Evolutionary conservation across 768 basidiomycete species (phyloP), one percentile per base, ranked within the genome.

Genomic region (Phylloporus sp.): DNA sequence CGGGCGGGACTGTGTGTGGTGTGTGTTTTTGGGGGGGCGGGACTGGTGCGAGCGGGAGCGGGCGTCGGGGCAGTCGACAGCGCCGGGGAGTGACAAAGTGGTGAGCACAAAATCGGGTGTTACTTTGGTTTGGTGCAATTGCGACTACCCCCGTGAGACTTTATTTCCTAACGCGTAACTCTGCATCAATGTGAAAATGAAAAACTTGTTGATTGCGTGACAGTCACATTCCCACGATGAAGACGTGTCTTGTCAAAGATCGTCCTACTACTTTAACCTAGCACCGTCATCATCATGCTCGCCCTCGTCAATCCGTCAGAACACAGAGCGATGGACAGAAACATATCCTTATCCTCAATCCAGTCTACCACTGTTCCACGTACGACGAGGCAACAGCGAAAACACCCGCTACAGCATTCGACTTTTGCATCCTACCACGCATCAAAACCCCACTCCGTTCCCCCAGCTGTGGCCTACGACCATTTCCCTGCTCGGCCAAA

Each of bases 291-390:
- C 56, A 78, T 53, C 56, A 80, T 79, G 78, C 79, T 79, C 58
- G 78, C 78, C 52, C 73, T 79, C 50, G 77, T 77, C 58, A 72
- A 75, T 59, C 75, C 76, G 13, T 53, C 64, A 48, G 67, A 70
- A 50, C 68, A 63, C 49, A 63, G 59, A 52, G 44, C 42, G 3
- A 58, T 63, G 42, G 74, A 68, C 39, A 62, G 65, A 55, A 63
- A 58, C 61, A 20, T 70, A 27, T 38, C 56, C 6, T 42, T 39
- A 16, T 46, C 66, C 32, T 59, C 71, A 26, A 50, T 42, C 6
- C 41, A 23, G 9, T 42, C 41, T n/a, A 26, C 41, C 3, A 27
- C 41, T 16, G 41, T 42, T 9, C 13, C 68, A 50, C 64, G 64
- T 28, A 35, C 59, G 0, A 16, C 52, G 23, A 57, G 60, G n/a